These are phyloP conservation scores for Populus pruinosa DNA, from an alignment of 345 rosid species.

Conservation along the genomic window DNA sequence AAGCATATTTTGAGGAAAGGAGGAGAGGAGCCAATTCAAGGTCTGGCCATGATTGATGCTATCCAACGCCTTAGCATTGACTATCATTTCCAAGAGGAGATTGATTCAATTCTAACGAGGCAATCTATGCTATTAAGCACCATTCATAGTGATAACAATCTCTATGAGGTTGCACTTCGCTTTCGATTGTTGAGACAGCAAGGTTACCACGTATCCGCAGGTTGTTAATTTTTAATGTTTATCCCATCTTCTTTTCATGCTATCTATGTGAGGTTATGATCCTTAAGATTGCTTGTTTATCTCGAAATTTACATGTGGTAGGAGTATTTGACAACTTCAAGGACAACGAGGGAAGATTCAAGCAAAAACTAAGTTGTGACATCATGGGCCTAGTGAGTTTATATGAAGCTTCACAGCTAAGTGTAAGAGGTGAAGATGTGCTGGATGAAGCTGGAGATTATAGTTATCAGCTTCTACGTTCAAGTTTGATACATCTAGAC, in stretches of 20 bases:
- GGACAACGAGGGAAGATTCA: slow-evolving; percentile 26
- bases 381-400: slow-evolving; percentile 36
- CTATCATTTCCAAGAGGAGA: slow-evolving; percentile 30
- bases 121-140: slow-evolving; percentile 5
- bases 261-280: neutral
- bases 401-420: slow-evolving; percentile 23
- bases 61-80: slow-evolving; percentile 41
- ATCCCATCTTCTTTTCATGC: too few species aligned
- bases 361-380: slow-evolving; percentile 11
- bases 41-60: slow-evolving; percentile 37
- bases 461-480: too few species aligned
- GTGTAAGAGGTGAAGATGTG: neutral
- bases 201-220: slow-evolving; percentile 17
- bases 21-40: slow-evolving; percentile 12
- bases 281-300: neutral
- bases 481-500: too few species aligned
- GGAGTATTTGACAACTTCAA: slow-evolving; percentile 32
- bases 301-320: neutral
- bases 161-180: slow-evolving; percentile 24
- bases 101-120: slow-evolving; percentile 25
- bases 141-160: slow-evolving; percentile 5
- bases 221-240: slow-evolving; percentile 7
- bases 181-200: slow-evolving; percentile 23
- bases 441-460: too few species aligned
- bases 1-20: neutral